Base-by-base conservation (phyloP, 2,329 filamentous ascomycete genomes). In the Aureobasidium lini region DNA sequence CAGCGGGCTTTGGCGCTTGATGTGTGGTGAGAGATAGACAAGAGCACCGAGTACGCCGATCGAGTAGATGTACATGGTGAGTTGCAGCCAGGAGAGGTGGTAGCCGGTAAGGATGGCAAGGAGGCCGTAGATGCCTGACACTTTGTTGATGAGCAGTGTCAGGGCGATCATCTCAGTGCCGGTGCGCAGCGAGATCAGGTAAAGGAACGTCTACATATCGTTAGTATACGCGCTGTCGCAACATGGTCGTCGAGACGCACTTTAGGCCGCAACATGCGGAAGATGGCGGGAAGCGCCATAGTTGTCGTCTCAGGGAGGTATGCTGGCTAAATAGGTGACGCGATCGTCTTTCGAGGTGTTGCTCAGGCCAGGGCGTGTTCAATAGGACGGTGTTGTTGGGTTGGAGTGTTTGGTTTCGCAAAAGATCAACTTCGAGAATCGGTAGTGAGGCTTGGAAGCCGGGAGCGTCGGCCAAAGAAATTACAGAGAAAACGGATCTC, bases 61-160 rank as follows among this genome's bases (percentile, higher is more conserved):
- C 29, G 89, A 94, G 80, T 95, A 95, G 50, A 95, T 81, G 79
- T 96, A 96, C 81, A 95, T 94, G 60, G 88, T 89, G 60, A 96
- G 81, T 74, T 96, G 93, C 28, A 94, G 81, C 32, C 85, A 80
- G 57, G 90, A 92, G 63, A 96, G 84, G 66, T 87, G 80, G 73
- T 89, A 91, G 70, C 93, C 93, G 28, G 92, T 95, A 64, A 96
- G 79, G 66, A 96, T 83, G 61, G 92, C 91, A 66, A 96, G 86
- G 44, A 96, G 81, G 64, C 92, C 92, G 74, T 95, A 96, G 66
- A 96, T 80, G 60, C 91, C 92, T 52, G 90, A 93, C 65, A 92
- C 84, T 75, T 96, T 96, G 81, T 96, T 96, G 76, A 96, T 86
- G 59, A 95, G 81, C 64, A 95, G 83, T 10, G 88, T 85, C 62